Conservation (phyloP, 2,329 filamentous ascomycete species). For the Aspergillus pseudotamarii region DNA sequence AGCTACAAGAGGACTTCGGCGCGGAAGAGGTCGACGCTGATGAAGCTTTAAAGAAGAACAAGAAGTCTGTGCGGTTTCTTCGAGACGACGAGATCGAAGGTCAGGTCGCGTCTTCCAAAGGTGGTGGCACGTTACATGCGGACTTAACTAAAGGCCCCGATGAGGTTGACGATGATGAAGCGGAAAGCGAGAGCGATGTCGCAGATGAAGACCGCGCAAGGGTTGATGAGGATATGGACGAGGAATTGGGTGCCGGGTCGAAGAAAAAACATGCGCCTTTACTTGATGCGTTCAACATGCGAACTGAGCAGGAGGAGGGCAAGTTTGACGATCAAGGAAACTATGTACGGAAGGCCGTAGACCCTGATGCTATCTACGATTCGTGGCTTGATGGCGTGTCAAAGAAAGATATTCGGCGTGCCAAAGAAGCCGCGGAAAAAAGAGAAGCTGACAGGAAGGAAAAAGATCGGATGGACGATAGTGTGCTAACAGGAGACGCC, state of each 20-base stretch:
- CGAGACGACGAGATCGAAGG: conserved; percentile 72
- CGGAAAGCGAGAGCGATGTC: conserved; percentile 58
- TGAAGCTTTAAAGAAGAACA: conserved; percentile 59
- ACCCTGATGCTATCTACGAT: conserved; percentile 89
- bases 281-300: conserved; percentile 95
- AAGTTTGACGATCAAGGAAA: conserved; percentile 90
- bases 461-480: conserved; percentile 74
- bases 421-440: conserved; percentile 83
- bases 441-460: conserved; percentile 75
- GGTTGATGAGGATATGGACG: conserved; percentile 76
- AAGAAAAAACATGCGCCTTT: conserved; percentile 93
- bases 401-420: conserved; percentile 89
- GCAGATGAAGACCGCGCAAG: conserved; percentile 71
- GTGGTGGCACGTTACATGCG: conserved; percentile 66
- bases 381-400: conserved; percentile 88
- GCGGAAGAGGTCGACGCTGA: conserved; percentile 57
- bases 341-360: conserved; percentile 83
- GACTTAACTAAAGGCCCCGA: conserved; percentile 56
- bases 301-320: conserved; percentile 85
- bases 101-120: conserved; percentile 72
- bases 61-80: conserved; percentile 64
- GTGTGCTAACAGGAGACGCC: conserved; percentile 71
- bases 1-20: conserved; percentile 61
- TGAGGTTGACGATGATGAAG: conserved; percentile 66
- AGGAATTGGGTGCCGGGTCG: conserved; percentile 85